Base-by-base conservation (phyloP, 2,329 filamentous ascomycete species). In the Neonectria sp. region DNA sequence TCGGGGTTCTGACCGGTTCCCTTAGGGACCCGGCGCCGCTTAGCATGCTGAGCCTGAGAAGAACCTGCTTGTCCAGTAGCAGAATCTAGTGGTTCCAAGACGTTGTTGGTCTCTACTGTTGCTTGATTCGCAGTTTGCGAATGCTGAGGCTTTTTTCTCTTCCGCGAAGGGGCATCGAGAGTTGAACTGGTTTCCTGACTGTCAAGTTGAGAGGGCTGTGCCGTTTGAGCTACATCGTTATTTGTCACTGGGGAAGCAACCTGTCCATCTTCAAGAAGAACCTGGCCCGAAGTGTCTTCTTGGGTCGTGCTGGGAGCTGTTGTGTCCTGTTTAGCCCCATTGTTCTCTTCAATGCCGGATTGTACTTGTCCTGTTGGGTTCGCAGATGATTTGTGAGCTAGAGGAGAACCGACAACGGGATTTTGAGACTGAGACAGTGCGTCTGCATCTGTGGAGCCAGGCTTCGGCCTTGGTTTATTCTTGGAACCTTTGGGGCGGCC, bases 401-500 rank as follows among this genome's bases (percentile, higher is more conserved):
- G 53, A 43, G 68, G 68, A 37, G 73, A 70, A 21, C 60, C 51
- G 24, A 55, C 45, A n/a, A 60, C 29, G 13, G 58, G 29, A 27
- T 33, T 46, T 48, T 57, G 52, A 59, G 60, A 46, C 24, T 68
- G 37, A 17, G 29, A 17, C 24, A 45, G 17, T n/a, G 33, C 27
- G 49, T 25, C 40, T 13, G 63, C 37, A 40, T 60, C 37, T 3
- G 45, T 33, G 4, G 52, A 37, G 33, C 52, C 70, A 15, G 60
- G 35, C 4, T 58, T 69, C 8, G 77, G 69, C 63, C 79, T 84
- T 17, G 78, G 75, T 33, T 83, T 82, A 60, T 82, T 84, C 67
- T 82, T 85, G 15, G 84, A 84, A 0, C 84, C 84, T 63, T 84
- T 87, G 1, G 86, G 82, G 45, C 84, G 79, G 9, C 82, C 80